Conservation (phyloP, 73 alveolate genomes). For the Durusdinium trenchii region DNA sequence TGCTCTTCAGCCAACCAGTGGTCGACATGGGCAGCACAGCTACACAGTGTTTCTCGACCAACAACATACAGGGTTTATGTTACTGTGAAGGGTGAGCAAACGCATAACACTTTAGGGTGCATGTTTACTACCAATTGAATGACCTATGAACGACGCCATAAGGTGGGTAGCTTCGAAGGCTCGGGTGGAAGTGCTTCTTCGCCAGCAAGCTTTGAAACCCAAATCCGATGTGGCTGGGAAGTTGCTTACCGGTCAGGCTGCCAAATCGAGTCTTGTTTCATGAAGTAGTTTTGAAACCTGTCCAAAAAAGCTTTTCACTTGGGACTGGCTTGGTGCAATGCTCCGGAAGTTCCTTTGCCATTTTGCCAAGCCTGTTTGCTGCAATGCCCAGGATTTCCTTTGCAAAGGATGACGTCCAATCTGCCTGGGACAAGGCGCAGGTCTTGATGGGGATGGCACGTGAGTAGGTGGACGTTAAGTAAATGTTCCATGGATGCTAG, state of each 20-base stretch:
- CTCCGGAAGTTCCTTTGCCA: no score
- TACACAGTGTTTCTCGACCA: slow-evolving; percentile 7
- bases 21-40: slow-evolving; percentile 26
- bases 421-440: not conserved
- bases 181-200: slow-evolving; percentile 23
- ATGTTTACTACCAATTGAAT: no score
- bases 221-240: not conserved
- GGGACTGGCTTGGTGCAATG: no score
- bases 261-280: not conserved
- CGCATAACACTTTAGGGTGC: no score
- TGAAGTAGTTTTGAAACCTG: not conserved
- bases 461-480: no score
- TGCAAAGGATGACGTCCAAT: not conserved
- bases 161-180: no score
- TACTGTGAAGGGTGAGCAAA: no score
- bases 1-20: not conserved
- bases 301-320: not conserved
- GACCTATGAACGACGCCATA: no score
- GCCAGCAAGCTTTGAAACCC: slow-evolving; percentile 40
- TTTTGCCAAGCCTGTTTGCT: not conserved
- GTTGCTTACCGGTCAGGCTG: not conserved
- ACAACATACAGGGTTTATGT: not conserved
- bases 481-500: no score
- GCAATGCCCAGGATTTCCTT: not conserved
- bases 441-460: no score